Percentiles rank a stretch among this genome's conserved stretches.
Conservation (phyloP, 2,329 filamentous ascomycete genomes). For the Xylaria hypoxylon region DNA sequence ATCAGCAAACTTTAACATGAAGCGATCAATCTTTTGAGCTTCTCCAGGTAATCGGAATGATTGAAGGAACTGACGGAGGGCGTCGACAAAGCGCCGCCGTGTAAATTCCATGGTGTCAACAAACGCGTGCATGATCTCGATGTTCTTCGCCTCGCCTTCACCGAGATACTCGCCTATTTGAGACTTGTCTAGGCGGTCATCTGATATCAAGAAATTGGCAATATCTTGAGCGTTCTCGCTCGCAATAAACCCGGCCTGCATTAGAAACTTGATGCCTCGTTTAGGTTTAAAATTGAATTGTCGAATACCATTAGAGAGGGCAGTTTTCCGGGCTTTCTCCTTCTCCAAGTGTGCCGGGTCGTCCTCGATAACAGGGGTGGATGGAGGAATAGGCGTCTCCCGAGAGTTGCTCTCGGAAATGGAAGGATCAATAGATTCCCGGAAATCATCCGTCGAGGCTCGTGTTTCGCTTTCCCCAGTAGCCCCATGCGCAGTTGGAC, state of each 20-base stretch:
- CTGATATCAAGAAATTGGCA: conserved; percentile 81
- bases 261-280: conserved; percentile 84
- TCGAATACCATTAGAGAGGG: conserved; percentile 85
- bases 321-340: conserved; percentile 93
- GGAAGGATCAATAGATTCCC: conserved; percentile 82
- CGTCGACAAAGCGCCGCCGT: conserved; percentile 91
- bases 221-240: conserved; percentile 84
- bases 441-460: conserved; percentile 64
- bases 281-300: conserved; percentile 99
- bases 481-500: conserved; percentile 70
- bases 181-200: conserved; percentile 89
- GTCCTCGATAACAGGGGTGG: conserved; percentile 81
- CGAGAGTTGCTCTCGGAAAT: conserved; percentile 70
- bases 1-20: conserved; percentile 99
- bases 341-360: conserved; percentile 95
- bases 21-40: conserved; percentile 98
- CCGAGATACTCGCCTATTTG: conserved; percentile 94
- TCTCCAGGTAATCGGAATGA: conserved; percentile 95
- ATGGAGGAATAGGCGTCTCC: conserved; percentile 69
- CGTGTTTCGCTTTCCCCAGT: conserved; percentile 63
- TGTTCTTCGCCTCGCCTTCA: conserved; percentile 91
- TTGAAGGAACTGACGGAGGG: conserved; percentile 90
- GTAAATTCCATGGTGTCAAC: conserved; percentile 95
- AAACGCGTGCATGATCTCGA: conserved; percentile 98
- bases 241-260: conserved; percentile 87